Evolutionary conservation across 495 filamentous ascomycete species (phyloP).

Genomic region (Filosporella fistucella): DNA sequence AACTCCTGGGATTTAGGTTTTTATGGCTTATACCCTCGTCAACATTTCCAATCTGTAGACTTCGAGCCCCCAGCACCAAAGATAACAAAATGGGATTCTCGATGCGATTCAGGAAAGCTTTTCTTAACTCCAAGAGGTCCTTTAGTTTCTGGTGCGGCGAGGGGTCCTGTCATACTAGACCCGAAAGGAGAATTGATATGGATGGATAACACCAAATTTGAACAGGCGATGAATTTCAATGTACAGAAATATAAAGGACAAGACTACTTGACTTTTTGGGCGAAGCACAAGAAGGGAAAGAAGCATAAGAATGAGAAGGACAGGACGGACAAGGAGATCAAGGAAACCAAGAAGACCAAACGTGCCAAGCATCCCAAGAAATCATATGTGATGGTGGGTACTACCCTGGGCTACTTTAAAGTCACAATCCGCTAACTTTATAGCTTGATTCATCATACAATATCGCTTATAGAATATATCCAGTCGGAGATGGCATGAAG

Average conservation of each 20-base stretch:
- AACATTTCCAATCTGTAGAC: slow-evolving; percentile 32
- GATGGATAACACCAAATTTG: slow-evolving; percentile 30
- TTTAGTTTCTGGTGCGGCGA: slow-evolving; percentile 28
- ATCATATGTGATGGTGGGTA: not conserved
- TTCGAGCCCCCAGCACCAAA: slow-evolving; percentile 35
- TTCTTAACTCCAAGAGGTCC: slow-evolving; percentile 37
- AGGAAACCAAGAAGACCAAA: too few relatives aligned
- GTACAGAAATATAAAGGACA: slow-evolving; percentile 28
- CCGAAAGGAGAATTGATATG: slow-evolving; percentile 38
- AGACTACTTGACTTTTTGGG: slow-evolving; percentile 6
- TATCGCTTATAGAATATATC: not conserved
- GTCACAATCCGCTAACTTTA: not conserved
- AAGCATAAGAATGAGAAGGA: too few relatives aligned
- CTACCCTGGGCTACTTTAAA: too few relatives aligned
- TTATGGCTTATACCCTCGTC: slow-evolving; percentile 34
- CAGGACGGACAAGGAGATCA: too few relatives aligned
- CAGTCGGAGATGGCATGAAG: not conserved
- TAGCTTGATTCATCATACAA: not conserved
- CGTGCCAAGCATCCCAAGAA: not conserved
- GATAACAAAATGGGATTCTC: slow-evolving; percentile 25
- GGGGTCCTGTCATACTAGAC: slow-evolving; percentile 45
- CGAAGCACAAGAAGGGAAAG: too few relatives aligned
- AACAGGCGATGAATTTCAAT: slow-evolving; percentile 15
- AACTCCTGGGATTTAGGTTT: slow-evolving; percentile 30
- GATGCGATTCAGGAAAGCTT: slow-evolving; percentile 32